Evolutionary conservation across 805 yeast species (phyloP).

Genomic region (Candida sonorensis): DNA sequence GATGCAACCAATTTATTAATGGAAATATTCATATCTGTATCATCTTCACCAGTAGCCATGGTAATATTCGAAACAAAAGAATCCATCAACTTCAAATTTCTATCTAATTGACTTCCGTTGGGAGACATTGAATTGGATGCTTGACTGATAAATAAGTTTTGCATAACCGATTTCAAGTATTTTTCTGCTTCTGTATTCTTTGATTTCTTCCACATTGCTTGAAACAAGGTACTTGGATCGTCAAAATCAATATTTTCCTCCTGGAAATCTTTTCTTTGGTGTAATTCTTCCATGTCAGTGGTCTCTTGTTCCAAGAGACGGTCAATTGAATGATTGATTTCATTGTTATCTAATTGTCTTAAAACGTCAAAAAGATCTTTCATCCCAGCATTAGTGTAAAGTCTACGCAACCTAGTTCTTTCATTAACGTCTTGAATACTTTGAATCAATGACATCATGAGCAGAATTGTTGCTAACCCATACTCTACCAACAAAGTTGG

Average conservation of each 20-base stretch:
- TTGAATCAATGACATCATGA: conserved; percentile 42
- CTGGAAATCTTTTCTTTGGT: conserved; percentile 29
- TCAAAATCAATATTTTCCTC: conserved; percentile 49
- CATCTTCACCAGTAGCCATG: conserved; percentile 46
- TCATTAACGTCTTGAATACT: conserved; percentile 30
- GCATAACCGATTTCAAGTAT: conserved; percentile 54
- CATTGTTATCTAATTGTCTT: conserved; percentile 34
- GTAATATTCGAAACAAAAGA: conserved; percentile 49
- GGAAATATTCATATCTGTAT: conserved; percentile 68
- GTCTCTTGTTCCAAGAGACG: conserved; percentile 33
- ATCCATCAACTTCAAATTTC: conserved; percentile 52
- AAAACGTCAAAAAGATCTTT: conserved; percentile 29
- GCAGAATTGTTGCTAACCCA: conserved; percentile 42
- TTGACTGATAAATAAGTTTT: conserved; percentile 50
- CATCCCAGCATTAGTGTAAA: conserved; percentile 36
- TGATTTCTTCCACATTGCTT: conserved; percentile 51
- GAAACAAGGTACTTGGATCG: conserved; percentile 65
- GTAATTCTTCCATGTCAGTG: conserved; percentile 36
- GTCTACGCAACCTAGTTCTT: conserved; percentile 42
- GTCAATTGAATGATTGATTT: conserved; percentile 35
- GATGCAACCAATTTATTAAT: conserved; percentile 66
- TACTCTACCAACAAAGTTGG: conserved; percentile 57
- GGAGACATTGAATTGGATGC: conserved; percentile 40
- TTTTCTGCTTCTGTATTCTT: conserved; percentile 54
- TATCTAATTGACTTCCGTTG: conserved; percentile 32